Evolutionary conservation across 2,329 filamentous ascomycete genomes (phyloP), one percentile per base, ranked within the genome.

Genomic region (Sclerotinia sclerotiorum): DNA sequence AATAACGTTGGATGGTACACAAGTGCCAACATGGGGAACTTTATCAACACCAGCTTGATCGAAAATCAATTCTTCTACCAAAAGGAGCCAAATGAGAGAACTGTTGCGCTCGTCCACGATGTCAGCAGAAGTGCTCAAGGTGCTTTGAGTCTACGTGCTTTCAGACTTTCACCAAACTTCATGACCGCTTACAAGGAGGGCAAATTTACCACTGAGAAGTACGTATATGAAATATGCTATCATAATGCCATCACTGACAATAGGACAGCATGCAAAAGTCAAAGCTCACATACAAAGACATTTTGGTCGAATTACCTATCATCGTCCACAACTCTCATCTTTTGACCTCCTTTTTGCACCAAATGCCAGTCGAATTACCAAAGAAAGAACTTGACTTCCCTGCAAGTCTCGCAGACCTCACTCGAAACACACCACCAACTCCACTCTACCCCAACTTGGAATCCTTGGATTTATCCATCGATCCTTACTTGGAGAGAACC

Each of bases 1-100:
- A 97, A 98, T 84, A 96, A 93, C 77, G 93, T 97, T 70, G 95
- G 95, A 77, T 99, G 94, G 94, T 99, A 99, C 84, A 97, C 93
- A 69, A 97, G 93, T 83, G 93, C 94, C 72, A 97, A 93, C 80
- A 96, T 99, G 92, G 95, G 95, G 81, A 98, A 97, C 85, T 98
- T 98, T 76, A 86, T 98, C 84, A 97, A 94, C 84, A 81, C 91
- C 78, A 92, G 90, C 84, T 94, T 97, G 79, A 92, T 99, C 81
- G 95, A 99, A 86, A 99, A 98, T 84, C 94, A 97, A 81, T 93
- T 89, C 82, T 91, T 94, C 84, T 98, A 97, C 84, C 95, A 99
- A 84, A 95, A 92, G 81, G 92, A 96, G 76, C 79, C 87, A 76
- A 97, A 97, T 79, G 92, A 95, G 81, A 85, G 87, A 80, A 93